These are phyloP conservation scores for Ogataea sp. DNA, from an alignment of 805 yeast species.

Conservation along the genomic window DNA sequence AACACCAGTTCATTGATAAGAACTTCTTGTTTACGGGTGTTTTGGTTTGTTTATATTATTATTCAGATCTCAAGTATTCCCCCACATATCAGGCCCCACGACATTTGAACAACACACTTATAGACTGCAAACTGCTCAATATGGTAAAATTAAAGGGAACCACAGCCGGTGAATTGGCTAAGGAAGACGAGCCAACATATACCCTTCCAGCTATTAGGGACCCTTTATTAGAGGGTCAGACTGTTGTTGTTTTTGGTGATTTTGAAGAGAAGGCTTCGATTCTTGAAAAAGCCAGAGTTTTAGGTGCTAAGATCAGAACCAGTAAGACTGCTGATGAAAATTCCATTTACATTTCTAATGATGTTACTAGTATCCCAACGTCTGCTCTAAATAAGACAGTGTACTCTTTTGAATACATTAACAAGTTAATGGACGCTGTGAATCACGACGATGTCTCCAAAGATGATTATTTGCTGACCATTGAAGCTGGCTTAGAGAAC, in stretches of 20 bases:
- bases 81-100: no score
- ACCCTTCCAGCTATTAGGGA: not conserved
- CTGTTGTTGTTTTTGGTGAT: slow-evolving; percentile 12
- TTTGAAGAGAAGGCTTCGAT: slow-evolving; percentile 9
- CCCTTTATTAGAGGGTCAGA: slow-evolving; percentile 7
- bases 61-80: no score
- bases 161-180: no score
- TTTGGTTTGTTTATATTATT: no score
- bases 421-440: not conserved
- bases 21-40: no score
- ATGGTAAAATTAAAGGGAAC: no score
- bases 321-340: slow-evolving; percentile 4
- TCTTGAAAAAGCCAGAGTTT: slow-evolving; percentile 9
- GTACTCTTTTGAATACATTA: not conserved
- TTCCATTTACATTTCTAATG: slow-evolving; percentile 11
- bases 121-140: no score
- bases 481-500: not conserved
- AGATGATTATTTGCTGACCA: slow-evolving; percentile 13
- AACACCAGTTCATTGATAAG: slow-evolving; percentile 1
- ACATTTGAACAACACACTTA: no score
- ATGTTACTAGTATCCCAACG: slow-evolving; percentile 9
- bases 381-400: not conserved
- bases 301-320: slow-evolving; percentile 13
- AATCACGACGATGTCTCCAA: not conserved
- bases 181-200: no score